Base-by-base conservation (phyloP, 2,329 filamentous ascomycete species). In the Xylariaceae sp. region DNA sequence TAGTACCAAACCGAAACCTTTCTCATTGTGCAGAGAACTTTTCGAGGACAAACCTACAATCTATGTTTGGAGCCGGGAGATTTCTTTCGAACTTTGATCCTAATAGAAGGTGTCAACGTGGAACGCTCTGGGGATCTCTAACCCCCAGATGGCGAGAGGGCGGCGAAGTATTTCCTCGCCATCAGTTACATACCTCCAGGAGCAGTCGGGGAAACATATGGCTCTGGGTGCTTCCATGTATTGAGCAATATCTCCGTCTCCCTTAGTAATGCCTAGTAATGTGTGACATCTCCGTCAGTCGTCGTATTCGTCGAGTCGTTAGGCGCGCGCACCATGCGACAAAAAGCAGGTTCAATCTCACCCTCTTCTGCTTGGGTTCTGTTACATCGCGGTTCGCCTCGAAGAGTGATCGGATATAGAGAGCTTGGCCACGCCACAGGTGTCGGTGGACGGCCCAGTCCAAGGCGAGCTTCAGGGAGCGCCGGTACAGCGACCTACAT, bases 31-130 rank as follows among this genome's bases (percentile, higher is more conserved):
- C 8, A 22, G 40, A 48, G 3, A 18, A 40, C 12, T 15, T 12
- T 13, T 22, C 5, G 8, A 13, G 21, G 32, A 22, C 41, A 26
- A 18, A 82, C 89, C 80, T 76, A 96, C 92, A 85, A 60, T 90
- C 87, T 54, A 95, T 77, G 63, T 86, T 85, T 32, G 86, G 91
- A 54, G 83, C 81, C 32, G 90, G 89, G 51, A 97, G 71, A 73
- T 99, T 99, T 71, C 94, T 83, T 76, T 97, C 94, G 73, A 88
- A 97, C 80, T 97, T 97, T 61, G 90, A 96, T 63, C 91, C 90
- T 95, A 63, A 43, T 53, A 19, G 21, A n/a, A 47, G 22, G 10
- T 39, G 40, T 60, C 43, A 60, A 50, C 40, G 5, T n/a, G 15
- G 30, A 12, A 29, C 29, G 13, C 36, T 47, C n/a, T 10, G 3